Evolutionary conservation across 345 rosid genomes (phyloP).

Genomic region (Gossypium herbaceum): DNA sequence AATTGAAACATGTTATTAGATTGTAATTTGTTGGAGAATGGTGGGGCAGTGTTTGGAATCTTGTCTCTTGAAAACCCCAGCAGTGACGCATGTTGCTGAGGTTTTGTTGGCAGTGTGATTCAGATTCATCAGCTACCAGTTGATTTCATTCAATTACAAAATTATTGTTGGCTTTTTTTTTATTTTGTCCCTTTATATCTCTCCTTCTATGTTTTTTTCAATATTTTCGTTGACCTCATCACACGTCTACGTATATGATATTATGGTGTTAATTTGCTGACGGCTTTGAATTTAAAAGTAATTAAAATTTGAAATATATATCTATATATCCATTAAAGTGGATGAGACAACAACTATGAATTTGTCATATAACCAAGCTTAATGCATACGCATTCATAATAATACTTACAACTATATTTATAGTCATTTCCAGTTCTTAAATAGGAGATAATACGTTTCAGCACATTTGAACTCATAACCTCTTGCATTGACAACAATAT

Average conservation of each 20-base stretch:
- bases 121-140: not conserved
- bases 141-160: not conserved
- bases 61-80: conserved; percentile 2
- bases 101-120: not conserved
- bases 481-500: no score
- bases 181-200: not conserved
- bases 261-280: not conserved
- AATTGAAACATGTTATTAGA: not conserved
- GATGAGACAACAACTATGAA: not conserved
- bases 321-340: no score
- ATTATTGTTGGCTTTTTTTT: not conserved
- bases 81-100: not conserved
- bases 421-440: rapidly evolving
- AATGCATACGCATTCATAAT: not conserved
- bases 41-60: not conserved
- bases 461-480: no score
- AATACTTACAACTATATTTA: no score
- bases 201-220: not conserved
- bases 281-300: not conserved
- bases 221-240: not conserved
- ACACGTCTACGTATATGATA: not conserved
- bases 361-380: not conserved
- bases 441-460: no score
- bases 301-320: not conserved
- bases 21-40: not conserved